phyloP scores from a whole-genome alignment of 257 asterid genomes.

The Solanum okadae region DNA sequence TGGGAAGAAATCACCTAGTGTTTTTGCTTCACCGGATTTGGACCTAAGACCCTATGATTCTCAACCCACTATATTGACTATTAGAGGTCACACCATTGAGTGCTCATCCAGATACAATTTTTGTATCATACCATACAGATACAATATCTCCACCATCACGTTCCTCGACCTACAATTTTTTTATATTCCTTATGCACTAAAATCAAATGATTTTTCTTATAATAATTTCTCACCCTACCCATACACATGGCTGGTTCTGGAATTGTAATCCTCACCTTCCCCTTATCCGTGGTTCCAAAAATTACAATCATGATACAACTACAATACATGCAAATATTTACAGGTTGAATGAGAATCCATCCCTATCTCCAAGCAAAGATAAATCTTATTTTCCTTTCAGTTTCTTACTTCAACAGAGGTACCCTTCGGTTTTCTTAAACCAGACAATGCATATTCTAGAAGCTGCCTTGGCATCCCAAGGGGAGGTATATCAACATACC shows the following conservation, averaged over 20 bases:
- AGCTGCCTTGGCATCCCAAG: not conserved
- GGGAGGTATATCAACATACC: not conserved
- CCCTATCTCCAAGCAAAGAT: not conserved
- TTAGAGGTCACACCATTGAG: not conserved
- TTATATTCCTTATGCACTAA: not conserved
- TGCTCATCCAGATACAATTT: not conserved
- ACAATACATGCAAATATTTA: not conserved
- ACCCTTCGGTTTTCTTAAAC: not conserved
- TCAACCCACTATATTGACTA: not conserved
- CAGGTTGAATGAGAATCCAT: not conserved
- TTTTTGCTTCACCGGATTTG: no score
- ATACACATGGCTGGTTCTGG: not conserved
- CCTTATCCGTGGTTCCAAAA: not conserved
- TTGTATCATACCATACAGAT: not conserved
- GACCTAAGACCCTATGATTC: not conserved
- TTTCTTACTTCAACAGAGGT: not conserved
- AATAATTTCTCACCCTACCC: not conserved
- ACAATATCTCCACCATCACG: not conserved
- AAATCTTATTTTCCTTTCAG: not conserved
- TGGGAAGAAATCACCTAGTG: not conserved
- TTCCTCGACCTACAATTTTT: not conserved
- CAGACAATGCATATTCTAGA: not conserved
- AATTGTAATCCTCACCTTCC: not conserved
- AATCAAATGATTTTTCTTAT: not conserved
- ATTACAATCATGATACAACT: not conserved